Percentiles rank a stretch among this genome's conserved stretches.
Conservation (phyloP, 306 rosid genomes). For the Erythrophleum fordii region DNA sequence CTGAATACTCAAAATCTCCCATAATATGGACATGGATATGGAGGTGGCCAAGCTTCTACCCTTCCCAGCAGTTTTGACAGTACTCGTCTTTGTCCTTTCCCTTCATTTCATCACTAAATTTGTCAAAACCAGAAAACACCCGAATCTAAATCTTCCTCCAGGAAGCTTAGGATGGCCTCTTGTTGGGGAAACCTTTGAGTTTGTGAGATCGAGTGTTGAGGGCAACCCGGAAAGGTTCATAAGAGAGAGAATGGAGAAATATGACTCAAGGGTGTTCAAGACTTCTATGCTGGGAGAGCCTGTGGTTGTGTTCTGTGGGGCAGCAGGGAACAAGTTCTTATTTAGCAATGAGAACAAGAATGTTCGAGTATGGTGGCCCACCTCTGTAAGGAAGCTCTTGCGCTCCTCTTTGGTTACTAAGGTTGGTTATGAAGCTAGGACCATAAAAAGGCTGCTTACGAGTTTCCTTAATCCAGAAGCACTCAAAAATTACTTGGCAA, state of each 20-base stretch:
- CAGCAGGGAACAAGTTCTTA: constrained; percentile 52
- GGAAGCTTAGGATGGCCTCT: constrained; percentile 56
- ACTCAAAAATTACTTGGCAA: constrained; percentile 49
- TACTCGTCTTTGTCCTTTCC: constrained; percentile 22
- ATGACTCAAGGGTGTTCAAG: constrained; percentile 47
- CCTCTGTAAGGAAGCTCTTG: constrained; percentile 46
- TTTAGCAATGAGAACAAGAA: constrained; percentile 59
- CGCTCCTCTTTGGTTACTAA: constrained; percentile 43
- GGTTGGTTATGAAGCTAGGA: constrained; percentile 54
- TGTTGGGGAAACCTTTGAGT: constrained; percentile 49
- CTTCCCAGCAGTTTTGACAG: constrained; percentile 37
- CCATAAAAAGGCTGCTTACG: constrained; percentile 43
- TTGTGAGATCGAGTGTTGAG: constrained; percentile 9
- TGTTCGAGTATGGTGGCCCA: constrained; percentile 57
- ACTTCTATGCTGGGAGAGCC: constrained; percentile 49
- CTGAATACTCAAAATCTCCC: not conserved
- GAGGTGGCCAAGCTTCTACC: constrained; percentile 35
- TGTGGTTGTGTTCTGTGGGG: constrained; percentile 45
- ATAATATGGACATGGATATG: constrained; percentile 7
- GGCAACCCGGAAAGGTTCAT: constrained; percentile 35
- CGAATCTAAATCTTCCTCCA: constrained; percentile 42
- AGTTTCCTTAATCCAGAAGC: constrained; percentile 52
- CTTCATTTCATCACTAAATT: constrained; percentile 36
- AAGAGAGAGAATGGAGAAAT: constrained; percentile 44
- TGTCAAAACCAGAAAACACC: constrained; percentile 38